A percentile compares a stretch with the other conserved stretches of the same genome.
Conservation (phyloP, 2,329 filamentous ascomycete genomes). For the Phialocephala subalpina region DNA sequence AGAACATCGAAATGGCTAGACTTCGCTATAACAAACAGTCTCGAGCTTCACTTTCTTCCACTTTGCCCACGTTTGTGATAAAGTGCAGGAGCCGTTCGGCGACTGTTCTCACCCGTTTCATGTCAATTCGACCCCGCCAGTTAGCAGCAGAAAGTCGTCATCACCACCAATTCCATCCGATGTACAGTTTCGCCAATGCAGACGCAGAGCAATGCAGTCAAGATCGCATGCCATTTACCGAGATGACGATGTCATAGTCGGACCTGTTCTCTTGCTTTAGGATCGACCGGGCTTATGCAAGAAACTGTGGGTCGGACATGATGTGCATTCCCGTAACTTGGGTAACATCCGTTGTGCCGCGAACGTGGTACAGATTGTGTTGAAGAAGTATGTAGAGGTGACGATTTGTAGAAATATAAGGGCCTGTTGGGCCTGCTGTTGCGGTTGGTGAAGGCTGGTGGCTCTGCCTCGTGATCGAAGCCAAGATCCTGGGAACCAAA, state of each 20-base stretch:
- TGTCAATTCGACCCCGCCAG: constrained; percentile 1
- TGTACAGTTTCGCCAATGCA: constrained; percentile 7
- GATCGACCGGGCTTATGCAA: not conserved
- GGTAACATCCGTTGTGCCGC: constrained; percentile 8
- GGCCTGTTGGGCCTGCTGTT: not conserved
- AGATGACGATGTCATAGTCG: constrained; percentile 7
- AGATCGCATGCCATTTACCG: constrained; percentile 17
- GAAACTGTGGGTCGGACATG: constrained; percentile 4
- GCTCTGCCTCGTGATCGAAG: not conserved
- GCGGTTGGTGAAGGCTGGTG: not conserved
- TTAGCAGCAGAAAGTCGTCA: not conserved
- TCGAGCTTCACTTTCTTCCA: not conserved
- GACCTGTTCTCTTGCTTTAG: constrained; percentile 1
- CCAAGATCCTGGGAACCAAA: not conserved
- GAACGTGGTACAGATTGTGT: not conserved
- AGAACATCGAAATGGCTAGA: not conserved
- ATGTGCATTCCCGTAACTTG: constrained; percentile 14
- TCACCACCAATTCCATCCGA: constrained; percentile 3
- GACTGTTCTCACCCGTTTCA: not conserved
- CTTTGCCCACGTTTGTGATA: not conserved
- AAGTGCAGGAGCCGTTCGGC: not conserved
- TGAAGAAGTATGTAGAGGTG: not conserved
- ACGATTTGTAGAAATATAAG: constrained; percentile 4
- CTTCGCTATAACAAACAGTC: not conserved
- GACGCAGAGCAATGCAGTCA: constrained; percentile 14